phyloP scores from a whole-genome alignment of 805 yeast species.

The Torulaspora gathmanii region DNA sequence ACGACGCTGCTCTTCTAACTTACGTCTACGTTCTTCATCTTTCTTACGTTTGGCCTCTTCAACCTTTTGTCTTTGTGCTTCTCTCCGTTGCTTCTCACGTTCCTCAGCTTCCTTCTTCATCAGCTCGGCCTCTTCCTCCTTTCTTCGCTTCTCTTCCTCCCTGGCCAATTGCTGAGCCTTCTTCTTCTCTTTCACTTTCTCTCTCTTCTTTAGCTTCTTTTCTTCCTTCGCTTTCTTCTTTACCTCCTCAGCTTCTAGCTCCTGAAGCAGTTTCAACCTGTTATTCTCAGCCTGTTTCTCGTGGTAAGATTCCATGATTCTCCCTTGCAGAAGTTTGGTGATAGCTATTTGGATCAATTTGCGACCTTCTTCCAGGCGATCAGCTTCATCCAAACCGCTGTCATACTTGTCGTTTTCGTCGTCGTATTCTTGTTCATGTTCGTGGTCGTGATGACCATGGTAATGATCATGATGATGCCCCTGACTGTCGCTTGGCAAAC shows the following conservation, averaged over 20 bases:
- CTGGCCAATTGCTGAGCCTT: conserved; percentile 55
- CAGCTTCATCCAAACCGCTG: conserved; percentile 51
- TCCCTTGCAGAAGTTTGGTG: conserved; percentile 67
- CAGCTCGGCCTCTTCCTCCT: conserved; percentile 54
- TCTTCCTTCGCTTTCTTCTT: conserved; percentile 62
- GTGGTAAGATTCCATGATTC: conserved; percentile 70
- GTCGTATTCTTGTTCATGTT: conserved; percentile 17
- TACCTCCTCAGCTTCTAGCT: conserved; percentile 63
- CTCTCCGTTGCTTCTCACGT: conserved; percentile 42
- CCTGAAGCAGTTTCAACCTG: conserved; percentile 56
- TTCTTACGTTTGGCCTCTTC: conserved; percentile 39
- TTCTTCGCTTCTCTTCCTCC: conserved; percentile 54
- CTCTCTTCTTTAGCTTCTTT: conserved; percentile 59
- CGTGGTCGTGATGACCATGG: conserved; percentile 15
- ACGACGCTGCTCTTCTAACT: conserved; percentile 40
- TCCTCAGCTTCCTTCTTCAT: conserved; percentile 39
- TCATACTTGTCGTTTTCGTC: conserved; percentile 32
- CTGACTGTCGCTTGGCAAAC: conserved; percentile 13
- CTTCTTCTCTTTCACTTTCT: conserved; percentile 68
- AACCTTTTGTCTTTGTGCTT: conserved; percentile 36
- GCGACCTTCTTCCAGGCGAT: conserved; percentile 71
- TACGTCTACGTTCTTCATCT: conserved; percentile 40
- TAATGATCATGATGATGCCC: conserved; percentile 17
- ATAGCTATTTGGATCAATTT: conserved; percentile 75
- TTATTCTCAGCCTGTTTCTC: conserved; percentile 77